A percentile compares a stretch with the other conserved stretches of the same genome.
Evolutionary conservation across 129 eudicot genomes (phyloP).

Genomic region (Saussurea involucrata): DNA sequence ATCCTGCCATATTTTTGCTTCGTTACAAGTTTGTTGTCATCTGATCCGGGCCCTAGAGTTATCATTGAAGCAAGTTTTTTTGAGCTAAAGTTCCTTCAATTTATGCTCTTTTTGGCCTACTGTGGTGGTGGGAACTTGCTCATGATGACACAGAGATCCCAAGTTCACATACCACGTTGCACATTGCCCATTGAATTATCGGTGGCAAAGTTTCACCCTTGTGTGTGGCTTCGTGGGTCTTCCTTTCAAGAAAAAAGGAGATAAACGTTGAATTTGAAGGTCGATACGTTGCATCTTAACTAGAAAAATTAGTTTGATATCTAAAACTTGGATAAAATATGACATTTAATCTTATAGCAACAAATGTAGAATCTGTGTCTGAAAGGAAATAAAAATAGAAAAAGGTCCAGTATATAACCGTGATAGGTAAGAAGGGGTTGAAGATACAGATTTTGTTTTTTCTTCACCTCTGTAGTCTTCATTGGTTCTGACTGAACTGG

Average conservation of each 20-base stretch:
- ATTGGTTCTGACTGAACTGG: background rate
- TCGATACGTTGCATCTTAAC: background rate
- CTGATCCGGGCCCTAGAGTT: background rate
- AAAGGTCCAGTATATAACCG: background rate
- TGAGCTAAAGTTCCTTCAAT: background rate
- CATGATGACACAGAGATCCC: background rate
- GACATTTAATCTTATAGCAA: background rate
- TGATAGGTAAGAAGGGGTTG: too few relatives aligned
- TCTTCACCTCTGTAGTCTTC: too few relatives aligned
- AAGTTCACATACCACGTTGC: background rate
- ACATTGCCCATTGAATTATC: background rate
- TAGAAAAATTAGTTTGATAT: background rate
- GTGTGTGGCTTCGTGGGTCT: background rate
- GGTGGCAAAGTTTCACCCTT: background rate
- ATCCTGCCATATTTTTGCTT: background rate
- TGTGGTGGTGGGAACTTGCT: background rate
- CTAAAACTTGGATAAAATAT: background rate
- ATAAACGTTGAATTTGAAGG: background rate
- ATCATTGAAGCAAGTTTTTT: too few relatives aligned
- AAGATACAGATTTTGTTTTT: too few relatives aligned
- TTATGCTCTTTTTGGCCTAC: too few relatives aligned
- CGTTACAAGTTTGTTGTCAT: background rate
- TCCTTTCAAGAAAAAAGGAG: background rate
- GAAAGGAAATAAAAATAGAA: background rate
- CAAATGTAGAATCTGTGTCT: background rate